phyloP scores from a whole-genome alignment of 2,329 filamentous ascomycete genomes.

The Penicillium sp. region DNA sequence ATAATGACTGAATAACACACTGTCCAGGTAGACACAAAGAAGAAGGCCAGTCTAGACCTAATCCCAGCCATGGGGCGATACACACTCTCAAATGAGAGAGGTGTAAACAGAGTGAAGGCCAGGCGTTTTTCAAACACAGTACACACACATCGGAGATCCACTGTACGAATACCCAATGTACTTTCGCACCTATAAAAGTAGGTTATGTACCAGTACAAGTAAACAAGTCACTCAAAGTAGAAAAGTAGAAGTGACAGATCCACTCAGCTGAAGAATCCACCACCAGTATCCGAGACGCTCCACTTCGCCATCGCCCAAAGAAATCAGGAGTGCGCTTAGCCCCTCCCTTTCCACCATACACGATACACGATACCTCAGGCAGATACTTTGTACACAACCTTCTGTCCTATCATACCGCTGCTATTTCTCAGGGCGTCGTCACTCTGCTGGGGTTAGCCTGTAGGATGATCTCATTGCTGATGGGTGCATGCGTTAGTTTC shows the following conservation, averaged over 20 bases:
- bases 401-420: conserved; percentile 12
- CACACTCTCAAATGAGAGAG: not conserved
- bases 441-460: conserved; percentile 1
- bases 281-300: not conserved
- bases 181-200: too few species aligned
- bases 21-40: not conserved
- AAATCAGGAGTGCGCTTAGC: not conserved
- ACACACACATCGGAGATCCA: not conserved
- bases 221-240: not conserved
- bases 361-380: not conserved
- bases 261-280: conserved; percentile 7
- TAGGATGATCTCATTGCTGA: conserved; percentile 13
- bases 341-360: not conserved
- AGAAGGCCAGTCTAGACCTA: not conserved
- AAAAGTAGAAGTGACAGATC: not conserved
- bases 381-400: not conserved
- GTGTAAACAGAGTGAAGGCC: not conserved
- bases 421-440: conserved; percentile 12
- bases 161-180: not conserved
- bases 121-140: not conserved
- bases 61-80: not conserved
- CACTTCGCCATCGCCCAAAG: not conserved
- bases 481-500: conserved; percentile 2
- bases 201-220: not conserved
- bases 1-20: conserved; percentile 1